Conservation (phyloP, 2,329 filamentous ascomycete species). For the Drechslera avenae region DNA sequence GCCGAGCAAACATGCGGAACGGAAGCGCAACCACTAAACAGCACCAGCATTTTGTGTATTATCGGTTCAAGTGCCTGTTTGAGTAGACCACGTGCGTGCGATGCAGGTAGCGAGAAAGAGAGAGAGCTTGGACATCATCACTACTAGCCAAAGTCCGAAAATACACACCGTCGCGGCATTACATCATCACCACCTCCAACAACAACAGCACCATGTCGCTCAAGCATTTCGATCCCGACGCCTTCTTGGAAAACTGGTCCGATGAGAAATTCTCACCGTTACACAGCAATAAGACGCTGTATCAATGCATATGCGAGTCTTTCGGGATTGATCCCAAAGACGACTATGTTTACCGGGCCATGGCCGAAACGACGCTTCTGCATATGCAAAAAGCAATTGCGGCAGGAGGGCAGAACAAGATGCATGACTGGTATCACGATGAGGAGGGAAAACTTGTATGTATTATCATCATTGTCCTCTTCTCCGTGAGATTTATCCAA, state of each 20-base stretch:
- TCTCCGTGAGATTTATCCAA: no score
- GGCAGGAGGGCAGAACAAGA: conserved; percentile 52
- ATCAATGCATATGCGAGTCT: conserved; percentile 53
- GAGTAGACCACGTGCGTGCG: neutral
- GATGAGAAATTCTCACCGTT: conserved; percentile 41
- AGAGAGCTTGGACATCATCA: conserved; percentile 1
- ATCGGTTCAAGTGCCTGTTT: no score
- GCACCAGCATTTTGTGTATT: no score
- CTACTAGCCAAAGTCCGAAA: no score
- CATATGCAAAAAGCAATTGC: conserved; percentile 57
- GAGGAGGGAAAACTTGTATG: conserved; percentile 44
- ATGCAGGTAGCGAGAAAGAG: neutral
- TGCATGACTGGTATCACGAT: conserved; percentile 60
- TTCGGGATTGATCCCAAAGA: conserved; percentile 55
- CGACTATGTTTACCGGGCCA: conserved; percentile 58
- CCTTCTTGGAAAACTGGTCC: conserved; percentile 53
- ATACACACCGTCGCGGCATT: neutral
- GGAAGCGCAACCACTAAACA: no score
- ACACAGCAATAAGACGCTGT: conserved; percentile 43
- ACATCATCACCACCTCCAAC: neutral
- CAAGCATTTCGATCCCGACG: conserved; percentile 52
- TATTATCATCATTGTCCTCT: neutral
- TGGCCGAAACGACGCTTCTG: conserved; percentile 56
- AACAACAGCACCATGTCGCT: conserved; percentile 28
- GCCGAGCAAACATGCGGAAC: conserved; percentile 14